Base-by-base conservation (phyloP, 768 basidiomycete species). In the Tricholoma flavovirens region DNA sequence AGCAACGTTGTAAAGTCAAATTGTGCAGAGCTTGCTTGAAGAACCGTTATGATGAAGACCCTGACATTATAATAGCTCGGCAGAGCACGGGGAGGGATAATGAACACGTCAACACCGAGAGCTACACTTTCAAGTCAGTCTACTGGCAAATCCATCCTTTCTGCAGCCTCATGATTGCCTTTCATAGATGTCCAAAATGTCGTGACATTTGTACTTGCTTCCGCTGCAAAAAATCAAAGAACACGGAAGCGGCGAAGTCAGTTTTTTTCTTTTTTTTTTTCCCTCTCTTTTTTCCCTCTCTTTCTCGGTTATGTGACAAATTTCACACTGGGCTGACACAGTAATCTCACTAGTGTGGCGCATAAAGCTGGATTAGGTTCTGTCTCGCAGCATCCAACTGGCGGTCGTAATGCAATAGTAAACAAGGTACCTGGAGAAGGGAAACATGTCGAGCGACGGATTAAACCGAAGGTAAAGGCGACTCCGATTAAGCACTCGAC, bases 21-120 rank as follows among this genome's bases (percentile, higher is more conserved):
- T 87, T 83, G 60, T 90, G 88, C 71, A 77, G 73, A 46, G 57
- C 73, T 2, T 90, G 89, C 60, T 75, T 91, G 60, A 82, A 78
- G 68, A 88, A 85, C 62, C 75, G 83, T 36, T 91, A 91, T 60
- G 79, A 77, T 60, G 73, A 80, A 66, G 74, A 82, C 63, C 56
- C 79, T 58, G 71, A 77, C 51, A 59, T 62, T 45, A 72, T 82
- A n/a, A 72, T 76, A 70, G 59, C 62, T 58, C 38, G 59, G 53
- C 26, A 45, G 42, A 49, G n/a, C 59, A 21, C 54, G 26, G 60
- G 54, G 51, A 59, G 58, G 29, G 48, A 48, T 19, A 58, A 54
- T 24, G 65, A 54, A 42, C 68, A 62, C 59, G 60, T 68, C 33
- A 59, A 67, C 24, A 62, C 65, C 2, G 67, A 62, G 35, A 60